A percentile compares a stretch with the other conserved stretches of the same genome.
Conservation (phyloP, 371 early-diverging fungal species). For the Thermomucor indicae-seudaticae region DNA sequence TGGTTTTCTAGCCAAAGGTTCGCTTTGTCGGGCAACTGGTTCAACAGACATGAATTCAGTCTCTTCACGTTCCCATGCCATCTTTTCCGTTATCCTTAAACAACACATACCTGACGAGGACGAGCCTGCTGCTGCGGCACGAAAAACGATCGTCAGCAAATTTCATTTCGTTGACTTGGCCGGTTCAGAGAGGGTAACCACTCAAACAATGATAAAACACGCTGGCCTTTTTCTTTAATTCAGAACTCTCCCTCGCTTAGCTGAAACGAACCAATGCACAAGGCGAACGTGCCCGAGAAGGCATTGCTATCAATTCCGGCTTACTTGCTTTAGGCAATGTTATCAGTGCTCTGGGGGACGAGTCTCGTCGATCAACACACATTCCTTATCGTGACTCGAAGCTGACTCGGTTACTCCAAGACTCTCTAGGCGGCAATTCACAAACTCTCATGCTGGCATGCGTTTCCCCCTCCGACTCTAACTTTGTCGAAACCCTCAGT, state of each 20-base stretch:
- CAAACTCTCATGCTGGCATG: slow-evolving; percentile 92
- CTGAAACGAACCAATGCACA: slow-evolving; percentile 46
- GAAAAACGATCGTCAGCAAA: slow-evolving; percentile 55
- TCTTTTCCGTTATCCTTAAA: slow-evolving; percentile 85
- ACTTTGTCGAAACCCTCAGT: slow-evolving; percentile 85
- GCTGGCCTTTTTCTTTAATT: background rate
- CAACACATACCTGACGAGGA: slow-evolving; percentile 31
- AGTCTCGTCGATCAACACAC: slow-evolving; percentile 58
- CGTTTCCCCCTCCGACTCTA: slow-evolving; percentile 73
- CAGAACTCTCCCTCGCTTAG: slow-evolving; percentile 64
- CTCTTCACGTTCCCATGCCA: slow-evolving; percentile 97
- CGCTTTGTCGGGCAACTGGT: slow-evolving; percentile 87
- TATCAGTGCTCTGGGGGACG: slow-evolving; percentile 94
- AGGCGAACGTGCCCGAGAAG: slow-evolving; percentile 96
- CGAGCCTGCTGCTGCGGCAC: no score
- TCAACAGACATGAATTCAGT: slow-evolving; percentile 96
- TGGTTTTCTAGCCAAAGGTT: slow-evolving; percentile 70
- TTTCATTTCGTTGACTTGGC: slow-evolving; percentile 97
- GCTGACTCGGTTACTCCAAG: slow-evolving; percentile 91
- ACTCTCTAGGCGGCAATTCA: slow-evolving; percentile 86
- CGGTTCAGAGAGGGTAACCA: slow-evolving; percentile 76
- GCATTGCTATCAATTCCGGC: slow-evolving; percentile 96
- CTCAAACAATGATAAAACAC: slow-evolving; percentile 1
- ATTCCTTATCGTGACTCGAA: slow-evolving; percentile 97
- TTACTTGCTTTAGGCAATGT: slow-evolving; percentile 97